Percentiles rank a stretch among this genome's conserved stretches.
Evolutionary conservation across 1,284 basidiomycete species (phyloP).

Genomic region (Boletus mariae): DNA sequence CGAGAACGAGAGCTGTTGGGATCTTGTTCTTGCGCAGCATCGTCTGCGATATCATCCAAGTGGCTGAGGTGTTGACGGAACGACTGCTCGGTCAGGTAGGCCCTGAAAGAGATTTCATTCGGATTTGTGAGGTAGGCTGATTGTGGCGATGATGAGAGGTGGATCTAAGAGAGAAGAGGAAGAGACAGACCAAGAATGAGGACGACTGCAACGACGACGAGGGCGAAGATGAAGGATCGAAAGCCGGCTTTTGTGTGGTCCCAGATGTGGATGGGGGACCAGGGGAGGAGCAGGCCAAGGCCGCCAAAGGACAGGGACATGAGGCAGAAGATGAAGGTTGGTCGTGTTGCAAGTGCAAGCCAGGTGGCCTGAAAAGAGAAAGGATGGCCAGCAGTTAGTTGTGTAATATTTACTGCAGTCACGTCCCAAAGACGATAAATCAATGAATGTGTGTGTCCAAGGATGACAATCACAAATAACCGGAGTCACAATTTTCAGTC

Average conservation of each 20-base stretch:
- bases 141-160: constrained; percentile 14
- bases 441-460: not conserved
- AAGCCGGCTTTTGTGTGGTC: constrained; percentile 58
- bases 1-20: constrained; percentile 34
- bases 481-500: not conserved
- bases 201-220: constrained; percentile 63
- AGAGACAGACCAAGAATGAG: constrained; percentile 64
- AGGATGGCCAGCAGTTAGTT: constrained; percentile 11
- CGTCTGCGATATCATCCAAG: constrained; percentile 68
- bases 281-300: constrained; percentile 52
- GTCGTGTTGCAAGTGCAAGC: constrained; percentile 10
- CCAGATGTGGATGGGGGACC: constrained; percentile 41
- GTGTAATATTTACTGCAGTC: constrained; percentile 21
- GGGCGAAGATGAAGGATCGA: constrained; percentile 62
- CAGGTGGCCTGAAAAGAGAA: constrained; percentile 16
- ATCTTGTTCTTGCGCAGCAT: constrained; percentile 37
- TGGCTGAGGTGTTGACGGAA: constrained; percentile 91
- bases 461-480: not conserved
- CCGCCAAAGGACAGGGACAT: constrained; percentile 64
- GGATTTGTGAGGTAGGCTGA: constrained; percentile 93
- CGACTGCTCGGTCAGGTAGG: constrained; percentile 92
- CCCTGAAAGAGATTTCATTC: constrained; percentile 85
- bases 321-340: constrained; percentile 41
- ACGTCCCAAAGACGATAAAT: constrained; percentile 11
- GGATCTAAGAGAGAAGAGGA: constrained; percentile 1